Conservation (phyloP, 768 basidiomycete genomes). For the Amanita rubescens region DNA sequence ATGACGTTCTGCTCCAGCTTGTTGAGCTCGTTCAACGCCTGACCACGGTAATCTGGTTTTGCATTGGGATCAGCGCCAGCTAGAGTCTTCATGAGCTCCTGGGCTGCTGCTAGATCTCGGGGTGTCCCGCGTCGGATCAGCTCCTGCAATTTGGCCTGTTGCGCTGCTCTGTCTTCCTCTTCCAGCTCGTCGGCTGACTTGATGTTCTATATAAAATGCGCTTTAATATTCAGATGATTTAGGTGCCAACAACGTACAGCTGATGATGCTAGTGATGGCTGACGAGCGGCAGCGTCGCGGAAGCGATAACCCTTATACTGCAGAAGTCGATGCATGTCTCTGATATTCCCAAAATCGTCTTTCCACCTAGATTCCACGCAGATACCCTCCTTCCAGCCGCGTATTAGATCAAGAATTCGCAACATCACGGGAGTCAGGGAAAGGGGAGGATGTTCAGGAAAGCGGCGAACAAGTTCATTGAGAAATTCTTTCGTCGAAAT, state of each 20-base stretch:
- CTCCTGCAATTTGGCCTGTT: slow-evolving; percentile 97
- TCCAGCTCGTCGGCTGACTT: slow-evolving; percentile 97
- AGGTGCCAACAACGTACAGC: slow-evolving; percentile 29
- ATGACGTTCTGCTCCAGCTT: slow-evolving; percentile 95
- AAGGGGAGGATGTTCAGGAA: slow-evolving; percentile 95
- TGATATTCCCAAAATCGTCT: slow-evolving; percentile 92
- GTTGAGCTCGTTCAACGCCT: slow-evolving; percentile 84
- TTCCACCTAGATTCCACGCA: slow-evolving; percentile 87
- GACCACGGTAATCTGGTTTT: slow-evolving; percentile 88
- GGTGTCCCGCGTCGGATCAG: slow-evolving; percentile 94
- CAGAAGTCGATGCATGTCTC: slow-evolving; percentile 94
- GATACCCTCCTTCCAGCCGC: slow-evolving; percentile 92
- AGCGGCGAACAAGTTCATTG: slow-evolving; percentile 95
- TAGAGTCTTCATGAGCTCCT: slow-evolving; percentile 94
- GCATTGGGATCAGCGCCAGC: slow-evolving; percentile 94
- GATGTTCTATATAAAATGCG: slow-evolving; percentile 56
- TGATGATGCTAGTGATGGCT: slow-evolving; percentile 27
- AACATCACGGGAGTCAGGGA: slow-evolving; percentile 95
- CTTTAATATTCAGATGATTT: background rate
- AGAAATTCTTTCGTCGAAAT: slow-evolving; percentile 96
- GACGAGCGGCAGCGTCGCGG: slow-evolving; percentile 40
- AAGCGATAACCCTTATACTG: slow-evolving; percentile 91
- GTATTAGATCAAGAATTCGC: slow-evolving; percentile 86
- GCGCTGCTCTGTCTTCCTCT: slow-evolving; percentile 89
- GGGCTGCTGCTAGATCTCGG: slow-evolving; percentile 88